Evolutionary conservation across 768 basidiomycete genomes (phyloP), one percentile per base, ranked within the genome.

Genomic region (Exsudoporus frostii): DNA sequence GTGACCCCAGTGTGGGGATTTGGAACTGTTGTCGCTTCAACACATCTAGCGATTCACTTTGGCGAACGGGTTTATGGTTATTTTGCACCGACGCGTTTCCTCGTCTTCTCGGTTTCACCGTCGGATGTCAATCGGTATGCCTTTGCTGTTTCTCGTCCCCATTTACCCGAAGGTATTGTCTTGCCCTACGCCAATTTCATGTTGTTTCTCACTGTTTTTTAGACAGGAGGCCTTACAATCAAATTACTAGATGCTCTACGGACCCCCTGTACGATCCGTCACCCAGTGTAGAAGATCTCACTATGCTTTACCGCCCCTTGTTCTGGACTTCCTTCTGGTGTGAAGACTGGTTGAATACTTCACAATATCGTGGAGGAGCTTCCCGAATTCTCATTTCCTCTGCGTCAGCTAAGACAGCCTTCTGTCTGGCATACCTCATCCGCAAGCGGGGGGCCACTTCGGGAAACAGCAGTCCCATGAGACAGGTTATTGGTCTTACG

Each of bases 241-340:
- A 84, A 61, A 71, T 88, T 43, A 76, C 77, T 14, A 79, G 85
- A 14, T 88, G 86, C 55, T 68, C 74, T 7, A 61, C 65, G 9
- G 86, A 88, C 54, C 74, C 79, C 0, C 74, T 82, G 48, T 85
- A 86, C 54, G 72, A 72, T 17, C 69, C 79, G 0, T 75, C 74
- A 0, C 72, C 77, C 0, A 56, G 62, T 1, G 66, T 70, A 1
- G 86, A 88, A 64, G 85, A 86, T 60, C 71, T 86, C 37, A 80
- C 79, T 0, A 87, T 88, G 86, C 76, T 88, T 15, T 88, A 84
- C 57, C 78, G 85, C 0, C 85, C 86, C 0, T 73, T 88, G 15
- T 88, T 86, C 66, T 88, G 86, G 86, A 87, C 86, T 0, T 78
- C 86, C 1, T 88, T 79, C 57, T 88, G 86, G 86, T 85, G 78